Evolutionary conservation across 2,329 filamentous ascomycete genomes (phyloP).

Genomic region (Colletotrichum cordylinicola): DNA sequence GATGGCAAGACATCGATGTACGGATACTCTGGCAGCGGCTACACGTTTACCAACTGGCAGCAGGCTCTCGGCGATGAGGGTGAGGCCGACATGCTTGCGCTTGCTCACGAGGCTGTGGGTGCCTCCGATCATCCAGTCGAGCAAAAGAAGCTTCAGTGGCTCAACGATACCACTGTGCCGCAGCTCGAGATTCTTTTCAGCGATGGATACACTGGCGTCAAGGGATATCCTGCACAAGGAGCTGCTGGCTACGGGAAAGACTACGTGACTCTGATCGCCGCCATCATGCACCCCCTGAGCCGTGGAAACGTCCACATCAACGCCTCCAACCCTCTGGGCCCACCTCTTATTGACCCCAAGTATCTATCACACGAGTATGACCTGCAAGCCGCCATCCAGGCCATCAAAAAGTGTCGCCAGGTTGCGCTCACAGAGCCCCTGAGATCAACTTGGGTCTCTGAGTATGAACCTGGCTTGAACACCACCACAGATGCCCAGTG

Average conservation of each 20-base stretch:
- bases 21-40: constrained; percentile 43
- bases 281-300: constrained; percentile 34
- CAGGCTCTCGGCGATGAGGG: constrained; percentile 36
- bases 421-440: constrained; percentile 36
- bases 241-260: constrained; percentile 30
- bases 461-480: constrained; percentile 36
- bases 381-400: constrained; percentile 32
- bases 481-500: constrained; percentile 23
- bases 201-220: constrained; percentile 47
- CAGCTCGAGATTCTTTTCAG: constrained; percentile 50
- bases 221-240: constrained; percentile 35
- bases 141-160: constrained; percentile 43
- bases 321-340: constrained; percentile 33
- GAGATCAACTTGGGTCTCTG: constrained; percentile 30
- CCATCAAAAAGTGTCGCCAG: constrained; percentile 33
- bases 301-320: constrained; percentile 37
- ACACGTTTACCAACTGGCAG: constrained; percentile 46
- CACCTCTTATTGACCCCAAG: constrained; percentile 37
- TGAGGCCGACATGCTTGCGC: constrained; percentile 28
- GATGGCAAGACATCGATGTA: constrained; percentile 36
- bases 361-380: constrained; percentile 27
- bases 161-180: constrained; percentile 40
- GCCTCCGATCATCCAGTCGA: constrained; percentile 34
- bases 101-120: constrained; percentile 36
- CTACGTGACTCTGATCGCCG: constrained; percentile 32